Evolutionary conservation across 2,329 filamentous ascomycete species (phyloP).

Genomic region (Trichophyton schoenleinii): DNA sequence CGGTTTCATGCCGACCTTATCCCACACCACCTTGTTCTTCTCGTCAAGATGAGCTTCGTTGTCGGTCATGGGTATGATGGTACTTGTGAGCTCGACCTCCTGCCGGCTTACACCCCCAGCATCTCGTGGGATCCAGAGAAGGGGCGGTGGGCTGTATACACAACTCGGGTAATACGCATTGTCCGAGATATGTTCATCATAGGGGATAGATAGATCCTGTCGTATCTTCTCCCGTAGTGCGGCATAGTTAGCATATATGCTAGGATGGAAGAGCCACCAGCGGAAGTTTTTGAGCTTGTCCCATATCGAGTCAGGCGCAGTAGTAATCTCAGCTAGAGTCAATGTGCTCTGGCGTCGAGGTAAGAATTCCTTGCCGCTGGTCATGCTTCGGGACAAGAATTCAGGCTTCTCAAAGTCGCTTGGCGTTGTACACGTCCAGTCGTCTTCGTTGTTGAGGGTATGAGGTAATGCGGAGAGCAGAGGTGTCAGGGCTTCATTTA

Average conservation of each 20-base stretch:
- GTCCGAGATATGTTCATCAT: constrained; percentile 48
- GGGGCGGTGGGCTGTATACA: constrained; percentile 47
- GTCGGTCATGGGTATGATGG: constrained; percentile 66
- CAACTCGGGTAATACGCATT: constrained; percentile 65
- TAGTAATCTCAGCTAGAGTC: constrained; percentile 1
- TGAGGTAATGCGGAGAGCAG: constrained; percentile 57
- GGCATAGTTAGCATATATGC: constrained; percentile 63
- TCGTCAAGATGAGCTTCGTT: constrained; percentile 58
- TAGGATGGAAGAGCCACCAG: constrained; percentile 55
- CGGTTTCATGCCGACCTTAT: constrained; percentile 43
- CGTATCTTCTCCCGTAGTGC: constrained; percentile 58
- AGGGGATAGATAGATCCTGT: constrained; percentile 43
- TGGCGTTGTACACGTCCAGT: background rate
- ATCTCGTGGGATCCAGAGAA: constrained; percentile 74
- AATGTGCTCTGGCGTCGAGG: constrained; percentile 1
- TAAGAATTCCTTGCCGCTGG: constrained; percentile 1
- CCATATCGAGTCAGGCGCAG: constrained; percentile 2
- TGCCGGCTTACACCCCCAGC: constrained; percentile 59
- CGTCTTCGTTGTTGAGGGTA: constrained; percentile 42
- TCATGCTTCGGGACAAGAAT: background rate
- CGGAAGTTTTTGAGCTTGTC: constrained; percentile 9
- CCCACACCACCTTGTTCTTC: constrained; percentile 54
- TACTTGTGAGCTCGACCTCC: constrained; percentile 60
- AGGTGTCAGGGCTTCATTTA: constrained; percentile 34
- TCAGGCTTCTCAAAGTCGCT: background rate